Conservation (phyloP, 2,329 filamentous ascomycete genomes). For the Zopfia rhizophila region DNA sequence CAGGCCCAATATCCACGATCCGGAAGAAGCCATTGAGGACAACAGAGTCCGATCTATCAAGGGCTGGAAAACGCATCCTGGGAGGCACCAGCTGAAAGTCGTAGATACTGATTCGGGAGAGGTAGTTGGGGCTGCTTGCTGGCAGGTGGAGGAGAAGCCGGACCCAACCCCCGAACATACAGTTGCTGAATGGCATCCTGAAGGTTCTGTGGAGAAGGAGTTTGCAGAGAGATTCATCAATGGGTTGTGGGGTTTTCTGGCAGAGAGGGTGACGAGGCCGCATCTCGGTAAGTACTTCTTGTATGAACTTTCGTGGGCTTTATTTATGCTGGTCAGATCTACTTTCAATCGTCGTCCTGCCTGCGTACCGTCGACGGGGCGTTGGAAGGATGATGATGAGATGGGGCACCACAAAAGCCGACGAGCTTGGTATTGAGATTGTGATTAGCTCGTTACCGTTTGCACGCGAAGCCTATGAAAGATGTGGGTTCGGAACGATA, state of each 20-base stretch:
- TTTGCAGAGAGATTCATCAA: constrained; percentile 12
- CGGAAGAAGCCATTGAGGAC: constrained; percentile 22
- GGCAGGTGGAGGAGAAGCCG: constrained; percentile 28
- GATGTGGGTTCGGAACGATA: constrained; percentile 4
- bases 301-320: not conserved
- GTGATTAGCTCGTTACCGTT: constrained; percentile 20
- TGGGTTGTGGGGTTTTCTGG: constrained; percentile 5
- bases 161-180: constrained; percentile 17
- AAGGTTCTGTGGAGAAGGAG: constrained; percentile 2
- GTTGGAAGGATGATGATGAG: constrained; percentile 43
- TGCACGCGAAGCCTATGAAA: constrained; percentile 11
- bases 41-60: constrained; percentile 1
- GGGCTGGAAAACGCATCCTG: constrained; percentile 4
- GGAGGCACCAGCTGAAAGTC: constrained; percentile 26
- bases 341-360: constrained; percentile 13
- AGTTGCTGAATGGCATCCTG: constrained; percentile 27
- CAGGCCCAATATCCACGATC: constrained; percentile 24
- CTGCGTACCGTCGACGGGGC: constrained; percentile 40
- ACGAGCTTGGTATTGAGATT: constrained; percentile 26
- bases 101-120: constrained; percentile 24
- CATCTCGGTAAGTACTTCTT: constrained; percentile 5
- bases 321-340: constrained; percentile 2
- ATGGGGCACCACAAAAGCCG: constrained; percentile 44
- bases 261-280: constrained; percentile 1
- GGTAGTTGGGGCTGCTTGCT: constrained; percentile 29